Evolutionary conservation across 2,329 filamentous ascomycete species (phyloP).

Genomic region (Aspergillus luchuensis): DNA sequence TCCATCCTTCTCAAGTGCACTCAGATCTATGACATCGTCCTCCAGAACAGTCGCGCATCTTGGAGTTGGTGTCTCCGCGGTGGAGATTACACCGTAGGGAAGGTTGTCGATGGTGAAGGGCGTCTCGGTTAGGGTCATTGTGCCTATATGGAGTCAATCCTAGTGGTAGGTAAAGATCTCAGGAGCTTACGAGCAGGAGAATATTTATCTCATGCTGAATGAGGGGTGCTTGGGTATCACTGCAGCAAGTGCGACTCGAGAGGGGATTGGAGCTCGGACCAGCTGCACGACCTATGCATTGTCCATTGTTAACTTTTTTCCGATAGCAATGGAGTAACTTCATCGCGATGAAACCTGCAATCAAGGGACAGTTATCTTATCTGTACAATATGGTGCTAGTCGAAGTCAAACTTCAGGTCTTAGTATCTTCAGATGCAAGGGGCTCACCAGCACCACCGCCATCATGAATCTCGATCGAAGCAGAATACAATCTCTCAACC

Average conservation of each 20-base stretch:
- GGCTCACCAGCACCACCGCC: background rate
- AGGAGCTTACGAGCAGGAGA: background rate
- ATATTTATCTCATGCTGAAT: background rate
- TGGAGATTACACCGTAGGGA: conserved; percentile 21
- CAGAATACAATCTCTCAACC: background rate
- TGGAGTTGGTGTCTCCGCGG: conserved; percentile 2
- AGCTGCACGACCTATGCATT: background rate
- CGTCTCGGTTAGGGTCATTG: background rate
- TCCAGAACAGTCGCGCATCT: conserved; percentile 19
- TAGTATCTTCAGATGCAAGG: background rate
- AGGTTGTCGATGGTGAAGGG: conserved; percentile 23
- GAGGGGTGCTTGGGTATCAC: background rate
- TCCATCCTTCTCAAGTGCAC: conserved; percentile 15
- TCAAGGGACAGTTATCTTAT: background rate
- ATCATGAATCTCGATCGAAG: background rate
- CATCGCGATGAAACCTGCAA: background rate
- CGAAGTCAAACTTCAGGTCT: no score
- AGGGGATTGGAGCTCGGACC: background rate
- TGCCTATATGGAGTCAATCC: background rate
- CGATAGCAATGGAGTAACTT: background rate
- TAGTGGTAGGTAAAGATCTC: no score
- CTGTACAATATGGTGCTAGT: background rate
- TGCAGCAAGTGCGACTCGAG: background rate
- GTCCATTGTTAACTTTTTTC: background rate
- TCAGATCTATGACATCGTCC: conserved; percentile 17